A percentile compares a stretch with the other conserved stretches of the same genome.
phyloP scores from a whole-genome alignment of 768 basidiomycete genomes.

The Polyporus arcularius region DNA sequence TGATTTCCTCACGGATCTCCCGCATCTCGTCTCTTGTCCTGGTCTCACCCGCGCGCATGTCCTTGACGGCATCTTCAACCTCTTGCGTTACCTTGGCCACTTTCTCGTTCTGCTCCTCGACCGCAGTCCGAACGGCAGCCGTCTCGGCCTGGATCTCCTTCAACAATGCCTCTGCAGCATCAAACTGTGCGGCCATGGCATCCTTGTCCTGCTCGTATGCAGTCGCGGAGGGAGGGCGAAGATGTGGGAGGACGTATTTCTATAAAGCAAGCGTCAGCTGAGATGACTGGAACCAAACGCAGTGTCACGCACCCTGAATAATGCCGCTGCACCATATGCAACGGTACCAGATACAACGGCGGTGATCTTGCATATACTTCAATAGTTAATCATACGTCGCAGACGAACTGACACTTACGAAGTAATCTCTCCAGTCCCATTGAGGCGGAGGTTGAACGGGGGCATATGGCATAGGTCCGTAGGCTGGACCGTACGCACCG shows the following conservation, averaged over 20 bases:
- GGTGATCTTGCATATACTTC: slow-evolving; percentile 65
- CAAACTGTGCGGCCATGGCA: slow-evolving; percentile 85
- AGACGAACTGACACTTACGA: slow-evolving; percentile 54
- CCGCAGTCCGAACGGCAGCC: slow-evolving; percentile 63
- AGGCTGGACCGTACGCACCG: slow-evolving; percentile 41
- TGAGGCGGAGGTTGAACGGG: slow-evolving; percentile 46
- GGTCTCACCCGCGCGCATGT: slow-evolving; percentile 77
- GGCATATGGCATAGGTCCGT: slow-evolving; percentile 44
- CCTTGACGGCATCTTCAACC: slow-evolving; percentile 69
- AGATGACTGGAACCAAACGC: too few relatives aligned
- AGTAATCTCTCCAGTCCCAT: slow-evolving; percentile 98
- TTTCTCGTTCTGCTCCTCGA: slow-evolving; percentile 74
- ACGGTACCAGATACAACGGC: slow-evolving; percentile 87
- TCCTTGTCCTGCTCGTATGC: slow-evolving; percentile 89
- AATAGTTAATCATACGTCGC: slow-evolving; percentile 23
- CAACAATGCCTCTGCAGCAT: slow-evolving; percentile 79
- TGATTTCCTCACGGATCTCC: slow-evolving; percentile 89
- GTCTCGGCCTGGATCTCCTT: slow-evolving; percentile 82
- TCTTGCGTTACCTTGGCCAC: slow-evolving; percentile 73
- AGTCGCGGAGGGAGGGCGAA: slow-evolving; percentile 83
- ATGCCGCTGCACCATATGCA: slow-evolving; percentile 73
- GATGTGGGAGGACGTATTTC: slow-evolving; percentile 91
- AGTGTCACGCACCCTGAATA: slow-evolving; percentile 64
- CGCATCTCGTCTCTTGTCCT: slow-evolving; percentile 87
- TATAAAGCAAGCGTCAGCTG: slow-evolving; percentile 33